Evolutionary conservation across 805 yeast genomes (phyloP), one percentile per base, ranked within the genome.

Genomic region (Monosporozyma servazzii): DNA sequence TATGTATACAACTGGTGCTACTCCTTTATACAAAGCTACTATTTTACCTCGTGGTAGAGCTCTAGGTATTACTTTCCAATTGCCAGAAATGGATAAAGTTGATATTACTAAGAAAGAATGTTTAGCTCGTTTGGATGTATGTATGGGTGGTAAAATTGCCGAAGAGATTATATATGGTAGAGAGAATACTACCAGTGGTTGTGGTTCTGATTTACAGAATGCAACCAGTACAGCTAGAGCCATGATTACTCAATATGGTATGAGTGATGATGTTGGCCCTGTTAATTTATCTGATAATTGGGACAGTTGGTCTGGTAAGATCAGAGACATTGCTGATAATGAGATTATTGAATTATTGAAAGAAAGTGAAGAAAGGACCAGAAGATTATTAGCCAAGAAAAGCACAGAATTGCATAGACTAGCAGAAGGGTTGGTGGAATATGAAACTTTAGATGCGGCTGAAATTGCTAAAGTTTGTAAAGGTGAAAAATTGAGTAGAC

Each of bases 81-180:
- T 93, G 58, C 99, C 99, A 3, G 98, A 93, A 67, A 88, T 90
- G 91, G 99, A 93, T 71, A 91, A 93, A 73, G 89, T 87, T 54
- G 98, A 91, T 64, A 86, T 87, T 70, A 88, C 96, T 31, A 86
- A 80, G 66, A 80, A 77, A 54, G 98, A 93, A 70, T 87, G 96
- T 67, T 75, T 84, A 56, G 96, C 98, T 0, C 76, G 95, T 56
- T 71, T 93, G 58, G 99, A 93, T 68, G 99, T 93, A 48, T 89
- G 96, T 67, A 93, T 93, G 99, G 99, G 99, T 54, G 99, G 99
- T 56, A 90, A 90, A 68, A 82, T 89, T 53, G 99, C 99, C 30
- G 99, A 93, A 73, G 97, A 91, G 66, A 74, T 88, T 75, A 77
- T 86, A 48, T 87, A 88, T 64, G 99, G 99, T 1, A 78, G 82